phyloP scores from a whole-genome alignment of 2,329 filamentous ascomycete genomes.

The Colletotrichum sansevieriae region DNA sequence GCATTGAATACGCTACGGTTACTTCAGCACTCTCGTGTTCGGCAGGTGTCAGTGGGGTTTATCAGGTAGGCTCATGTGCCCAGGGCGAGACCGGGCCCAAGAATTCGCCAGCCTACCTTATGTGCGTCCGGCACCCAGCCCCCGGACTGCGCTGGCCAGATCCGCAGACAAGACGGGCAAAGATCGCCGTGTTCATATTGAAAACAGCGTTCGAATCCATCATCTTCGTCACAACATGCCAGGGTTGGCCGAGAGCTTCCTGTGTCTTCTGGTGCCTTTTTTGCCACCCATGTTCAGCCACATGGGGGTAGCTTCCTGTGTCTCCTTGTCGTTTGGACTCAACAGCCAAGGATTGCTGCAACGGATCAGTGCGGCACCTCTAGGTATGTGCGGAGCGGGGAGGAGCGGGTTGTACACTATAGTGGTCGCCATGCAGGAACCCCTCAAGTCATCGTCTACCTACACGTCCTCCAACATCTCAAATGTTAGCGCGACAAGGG shows the following conservation, averaged over 20 bases:
- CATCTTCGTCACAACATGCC: conserved; percentile 4
- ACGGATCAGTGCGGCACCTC: conserved; percentile 27
- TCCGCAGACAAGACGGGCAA: conserved; percentile 12
- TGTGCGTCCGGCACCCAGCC: background rate
- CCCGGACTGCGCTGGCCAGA: background rate
- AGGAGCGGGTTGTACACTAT: background rate
- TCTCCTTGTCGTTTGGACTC: conserved; percentile 23
- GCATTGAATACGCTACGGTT: too few species aligned
- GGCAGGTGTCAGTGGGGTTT: conserved; percentile 2
- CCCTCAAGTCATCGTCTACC: background rate
- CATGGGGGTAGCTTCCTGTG: background rate
- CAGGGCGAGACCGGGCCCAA: conserved; percentile 24
- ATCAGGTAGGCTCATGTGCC: conserved; percentile 5
- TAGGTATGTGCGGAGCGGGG: conserved; percentile 5
- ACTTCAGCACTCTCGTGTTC: conserved; percentile 7
- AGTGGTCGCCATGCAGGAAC: conserved; percentile 33
- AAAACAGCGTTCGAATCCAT: conserved; percentile 19
- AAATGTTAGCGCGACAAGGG: too few species aligned
- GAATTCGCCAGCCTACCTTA: conserved; percentile 8
- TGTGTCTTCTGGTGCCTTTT: background rate
- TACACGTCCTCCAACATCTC: too few species aligned
- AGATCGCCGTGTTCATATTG: background rate
- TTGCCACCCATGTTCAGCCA: too few species aligned
- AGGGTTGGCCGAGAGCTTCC: conserved; percentile 24
- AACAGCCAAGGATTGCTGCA: conserved; percentile 18